Evolutionary conservation across 768 basidiomycete genomes (phyloP), one percentile per base, ranked within the genome.

Genomic region (Polyporus arcularius): DNA sequence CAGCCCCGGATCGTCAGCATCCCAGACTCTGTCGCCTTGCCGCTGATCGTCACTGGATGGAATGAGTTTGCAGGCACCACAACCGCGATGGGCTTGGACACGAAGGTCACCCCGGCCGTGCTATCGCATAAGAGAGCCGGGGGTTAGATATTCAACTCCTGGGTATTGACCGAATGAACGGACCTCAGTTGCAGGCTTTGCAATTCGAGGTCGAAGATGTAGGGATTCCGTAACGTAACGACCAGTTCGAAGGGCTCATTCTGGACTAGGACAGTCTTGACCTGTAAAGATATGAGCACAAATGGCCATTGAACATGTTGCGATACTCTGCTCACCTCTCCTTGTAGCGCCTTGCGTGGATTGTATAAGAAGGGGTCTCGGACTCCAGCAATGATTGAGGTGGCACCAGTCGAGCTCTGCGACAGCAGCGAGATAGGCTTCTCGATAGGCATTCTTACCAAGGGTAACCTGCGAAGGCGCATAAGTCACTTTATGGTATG

Each of bases 331-430:
- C 79, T 68, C 45, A 92, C 90, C 79, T 87, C 86, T 15, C 79
- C 79, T 32, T 79, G 75, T 43, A 77, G 73, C 7, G 82, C 74
- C 69, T 83, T 86, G 58, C 96, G 80, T 2, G 96, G 96, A 71
- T 98, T 95, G 72, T 97, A 97, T 58, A 98, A 76, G 75, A 98
- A 98, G 1, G 92, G 89, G 71, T 95, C 90, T 21, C 81, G 83
- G 32, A 79, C 76, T 4, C 86, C 86, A 45, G 79, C 76, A 4
- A 89, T 73, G 50, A 88, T 77, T 2, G 86, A 80, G 30, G 74
- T 75, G 4, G 64, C 35, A 3, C 50, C 58, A 3, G 77, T 76
- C 43, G 67, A 56, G 50, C 72, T 75, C 51, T 79, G 70, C 16
- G 79, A 75, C 30, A 91, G 72, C 7, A 82, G 71, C 0, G 86